These are phyloP conservation scores for Thalassiosira sp. DNA, from an alignment of 352 stramenopile species.

Conservation along the genomic window DNA sequence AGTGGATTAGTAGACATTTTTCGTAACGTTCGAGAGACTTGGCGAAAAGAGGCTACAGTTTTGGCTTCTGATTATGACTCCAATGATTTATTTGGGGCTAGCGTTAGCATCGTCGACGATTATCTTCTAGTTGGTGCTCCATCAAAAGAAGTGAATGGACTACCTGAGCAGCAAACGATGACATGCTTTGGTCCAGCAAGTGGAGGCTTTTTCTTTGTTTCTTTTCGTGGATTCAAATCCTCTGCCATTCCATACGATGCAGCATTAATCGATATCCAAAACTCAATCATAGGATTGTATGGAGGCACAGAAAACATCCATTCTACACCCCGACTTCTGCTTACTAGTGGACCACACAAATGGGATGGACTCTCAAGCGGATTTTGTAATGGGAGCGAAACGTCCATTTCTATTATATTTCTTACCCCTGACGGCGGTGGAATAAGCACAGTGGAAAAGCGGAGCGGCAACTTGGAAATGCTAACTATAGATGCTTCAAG, in stretches of 20 bases:
- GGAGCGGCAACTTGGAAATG: constrained; percentile 65
- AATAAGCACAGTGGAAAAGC: constrained; percentile 52
- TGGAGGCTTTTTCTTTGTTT: constrained; percentile 54
- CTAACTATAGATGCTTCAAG: constrained; percentile 41
- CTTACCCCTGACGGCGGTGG: constrained; percentile 60
- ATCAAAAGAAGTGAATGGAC: constrained; percentile 65
- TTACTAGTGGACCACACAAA: constrained; percentile 31
- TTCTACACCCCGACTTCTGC: constrained; percentile 40
- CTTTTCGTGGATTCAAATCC: constrained; percentile 64
- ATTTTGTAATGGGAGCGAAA: constrained; percentile 45
- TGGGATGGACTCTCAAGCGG: constrained; percentile 55
- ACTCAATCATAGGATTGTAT: constrained; percentile 54
- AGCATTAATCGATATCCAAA: constrained; percentile 55
- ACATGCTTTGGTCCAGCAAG: constrained; percentile 51
- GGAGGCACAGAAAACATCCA: constrained; percentile 58
- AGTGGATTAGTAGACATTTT: constrained; percentile 55
- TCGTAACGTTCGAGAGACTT: constrained; percentile 45
- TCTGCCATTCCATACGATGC: constrained; percentile 56
- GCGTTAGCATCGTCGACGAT: constrained; percentile 43
- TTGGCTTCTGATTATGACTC: constrained; percentile 54
- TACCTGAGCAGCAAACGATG: constrained; percentile 64
- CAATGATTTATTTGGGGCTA: constrained; percentile 59
- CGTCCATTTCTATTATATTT: constrained; percentile 54
- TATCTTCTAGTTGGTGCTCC: constrained; percentile 64
- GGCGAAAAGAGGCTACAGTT: constrained; percentile 58